Conservation (phyloP, 139 green algal species). For the Chlamydomonas schloesseri region DNA sequence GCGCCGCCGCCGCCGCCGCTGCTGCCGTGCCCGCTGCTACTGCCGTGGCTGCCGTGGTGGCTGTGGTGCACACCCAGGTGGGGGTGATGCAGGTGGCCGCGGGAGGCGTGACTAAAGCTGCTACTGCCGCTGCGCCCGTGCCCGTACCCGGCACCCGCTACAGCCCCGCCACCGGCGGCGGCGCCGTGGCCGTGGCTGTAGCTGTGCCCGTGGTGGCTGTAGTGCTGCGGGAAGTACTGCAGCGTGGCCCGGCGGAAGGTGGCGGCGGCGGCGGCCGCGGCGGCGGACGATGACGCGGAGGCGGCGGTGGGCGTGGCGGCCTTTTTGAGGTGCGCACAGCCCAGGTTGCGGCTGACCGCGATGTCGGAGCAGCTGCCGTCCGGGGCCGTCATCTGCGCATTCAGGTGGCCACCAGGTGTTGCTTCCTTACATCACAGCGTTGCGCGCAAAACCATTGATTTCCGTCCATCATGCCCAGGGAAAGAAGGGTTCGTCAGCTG, state of each 20-base stretch:
- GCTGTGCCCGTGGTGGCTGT: too few relatives aligned
- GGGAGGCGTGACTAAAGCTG: background rate
- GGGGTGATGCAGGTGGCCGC: background rate
- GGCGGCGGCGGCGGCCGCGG: background rate
- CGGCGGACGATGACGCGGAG: background rate
- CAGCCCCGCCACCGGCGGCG: too few relatives aligned
- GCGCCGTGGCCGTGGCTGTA: too few relatives aligned
- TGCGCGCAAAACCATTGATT: too few relatives aligned
- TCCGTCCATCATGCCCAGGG: too few relatives aligned
- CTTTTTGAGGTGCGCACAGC: conserved; percentile 37
- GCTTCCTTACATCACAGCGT: too few relatives aligned
- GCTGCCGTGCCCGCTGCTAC: background rate
- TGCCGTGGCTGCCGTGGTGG: background rate
- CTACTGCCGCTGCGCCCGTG: background rate
- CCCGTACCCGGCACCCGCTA: too few relatives aligned
- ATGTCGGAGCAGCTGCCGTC: conserved; percentile 40
- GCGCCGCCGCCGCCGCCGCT: background rate
- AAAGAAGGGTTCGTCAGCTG: too few relatives aligned
- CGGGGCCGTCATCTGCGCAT: conserved; percentile 2
- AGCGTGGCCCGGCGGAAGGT: too few relatives aligned
- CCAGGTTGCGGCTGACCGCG: conserved; percentile 43
- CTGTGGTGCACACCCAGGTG: background rate
- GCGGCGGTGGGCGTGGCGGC: background rate
- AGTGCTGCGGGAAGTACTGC: too few relatives aligned
- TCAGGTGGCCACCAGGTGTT: too few relatives aligned